Evolutionary conservation across 1,139 yeast species (phyloP).

Genomic region (Lodderomyces elongisporus): DNA sequence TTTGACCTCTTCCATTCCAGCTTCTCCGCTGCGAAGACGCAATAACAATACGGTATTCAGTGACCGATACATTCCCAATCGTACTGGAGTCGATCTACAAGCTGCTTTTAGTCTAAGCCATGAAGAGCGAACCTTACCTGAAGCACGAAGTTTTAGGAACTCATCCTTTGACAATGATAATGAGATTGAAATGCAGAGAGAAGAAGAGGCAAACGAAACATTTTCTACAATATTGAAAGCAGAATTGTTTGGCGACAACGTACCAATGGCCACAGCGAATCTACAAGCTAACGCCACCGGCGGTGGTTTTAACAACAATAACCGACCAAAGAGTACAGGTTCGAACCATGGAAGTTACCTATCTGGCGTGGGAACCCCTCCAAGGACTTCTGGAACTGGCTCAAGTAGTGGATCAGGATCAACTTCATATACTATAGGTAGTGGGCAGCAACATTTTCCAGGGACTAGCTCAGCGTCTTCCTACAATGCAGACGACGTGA

Average conservation of each 20-base stretch:
- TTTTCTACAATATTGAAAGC: constrained; percentile 83
- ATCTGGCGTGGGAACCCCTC: constrained; percentile 11
- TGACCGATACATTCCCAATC: constrained; percentile 81
- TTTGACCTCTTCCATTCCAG: too few relatives aligned
- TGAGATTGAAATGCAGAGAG: constrained; percentile 63
- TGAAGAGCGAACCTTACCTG: constrained; percentile 41
- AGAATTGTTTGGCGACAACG: constrained; percentile 85
- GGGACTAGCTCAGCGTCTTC: constrained; percentile 6
- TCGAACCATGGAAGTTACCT: constrained; percentile 1
- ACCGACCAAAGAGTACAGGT: constrained; percentile 4
- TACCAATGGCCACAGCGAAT: constrained; percentile 51
- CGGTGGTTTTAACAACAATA: constrained; percentile 3
- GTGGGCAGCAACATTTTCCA: constrained; percentile 1
- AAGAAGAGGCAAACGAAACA: constrained; percentile 81
- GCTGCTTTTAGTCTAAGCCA: constrained; percentile 73
- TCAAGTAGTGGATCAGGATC: constrained; percentile 6
- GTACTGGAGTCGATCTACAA: constrained; percentile 82
- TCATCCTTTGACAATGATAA: constrained; percentile 34
- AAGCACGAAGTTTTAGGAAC: constrained; percentile 24
- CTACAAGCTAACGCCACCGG: constrained; percentile 13
- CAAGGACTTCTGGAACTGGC: constrained; percentile 8
- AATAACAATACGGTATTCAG: constrained; percentile 48
- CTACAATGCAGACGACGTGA: constrained; percentile 11
- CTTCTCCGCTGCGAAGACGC: constrained; percentile 42
- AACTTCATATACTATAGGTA: constrained; percentile 1